These are phyloP conservation scores for Penicillium salamii DNA, from an alignment of 495 filamentous ascomycete genomes.

Conservation along the genomic window DNA sequence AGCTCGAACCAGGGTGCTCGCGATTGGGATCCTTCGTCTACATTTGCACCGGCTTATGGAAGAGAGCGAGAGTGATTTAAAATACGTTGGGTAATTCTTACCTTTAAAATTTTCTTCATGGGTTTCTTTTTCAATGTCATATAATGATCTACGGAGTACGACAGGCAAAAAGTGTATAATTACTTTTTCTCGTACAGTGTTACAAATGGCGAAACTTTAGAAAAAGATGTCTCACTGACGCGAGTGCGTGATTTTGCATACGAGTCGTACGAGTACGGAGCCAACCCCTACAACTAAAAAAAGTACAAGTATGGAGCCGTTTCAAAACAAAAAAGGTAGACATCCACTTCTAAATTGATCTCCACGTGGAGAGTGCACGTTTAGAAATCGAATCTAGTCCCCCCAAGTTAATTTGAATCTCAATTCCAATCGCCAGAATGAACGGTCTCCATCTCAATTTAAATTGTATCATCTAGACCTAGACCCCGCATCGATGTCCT, in stretches of 20 bases:
- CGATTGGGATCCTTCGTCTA: slow-evolving; percentile 40
- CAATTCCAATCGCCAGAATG: background rate
- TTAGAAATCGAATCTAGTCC: background rate
- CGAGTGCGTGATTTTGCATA: too few relatives aligned
- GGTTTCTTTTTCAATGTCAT: background rate
- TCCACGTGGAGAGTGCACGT: background rate
- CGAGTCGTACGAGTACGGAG: background rate
- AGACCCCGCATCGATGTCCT: background rate
- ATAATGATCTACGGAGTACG: too few relatives aligned
- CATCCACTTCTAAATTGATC: background rate
- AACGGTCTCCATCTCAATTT: background rate
- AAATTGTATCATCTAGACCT: background rate
- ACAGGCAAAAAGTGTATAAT: too few relatives aligned
- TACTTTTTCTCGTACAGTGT: too few relatives aligned
- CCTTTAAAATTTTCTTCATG: background rate
- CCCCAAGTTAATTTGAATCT: background rate
- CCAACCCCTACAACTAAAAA: too few relatives aligned
- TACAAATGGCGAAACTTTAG: too few relatives aligned
- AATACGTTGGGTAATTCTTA: slow-evolving; percentile 8
- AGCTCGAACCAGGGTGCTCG: slow-evolving; percentile 25
- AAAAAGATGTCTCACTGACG: too few relatives aligned
- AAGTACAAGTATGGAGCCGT: background rate
- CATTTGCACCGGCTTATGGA: slow-evolving; percentile 31
- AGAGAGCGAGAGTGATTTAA: slow-evolving; percentile 2
- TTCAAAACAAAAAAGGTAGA: background rate